phyloP scores from a whole-genome alignment of 2,329 filamentous ascomycete genomes.

The Magnaporthiopsis rhizophila region DNA sequence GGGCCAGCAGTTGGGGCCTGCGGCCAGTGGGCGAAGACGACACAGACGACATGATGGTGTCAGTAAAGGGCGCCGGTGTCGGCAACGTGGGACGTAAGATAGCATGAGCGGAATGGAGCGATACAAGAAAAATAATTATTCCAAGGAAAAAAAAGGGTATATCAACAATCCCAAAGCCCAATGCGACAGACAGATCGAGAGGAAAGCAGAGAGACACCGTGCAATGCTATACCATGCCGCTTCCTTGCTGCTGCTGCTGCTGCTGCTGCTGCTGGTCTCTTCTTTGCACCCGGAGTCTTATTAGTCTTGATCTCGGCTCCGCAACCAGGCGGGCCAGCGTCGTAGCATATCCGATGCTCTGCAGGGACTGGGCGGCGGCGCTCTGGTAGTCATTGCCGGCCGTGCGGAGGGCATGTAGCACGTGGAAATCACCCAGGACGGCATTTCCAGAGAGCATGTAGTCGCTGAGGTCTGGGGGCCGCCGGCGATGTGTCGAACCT shows the following conservation, averaged over 20 bases:
- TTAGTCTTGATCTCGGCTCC: slow-evolving; percentile 30
- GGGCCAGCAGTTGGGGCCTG: slow-evolving; percentile 84
- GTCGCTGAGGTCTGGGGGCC: slow-evolving; percentile 33
- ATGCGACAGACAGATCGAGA: background rate
- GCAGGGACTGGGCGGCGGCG: slow-evolving; percentile 42
- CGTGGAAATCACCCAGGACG: slow-evolving; percentile 44
- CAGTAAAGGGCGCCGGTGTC: slow-evolving; percentile 86
- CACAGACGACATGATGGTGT: slow-evolving; percentile 65
- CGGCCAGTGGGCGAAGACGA: slow-evolving; percentile 65
- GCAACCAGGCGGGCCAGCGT: slow-evolving; percentile 45
- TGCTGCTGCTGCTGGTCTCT: slow-evolving; percentile 11
- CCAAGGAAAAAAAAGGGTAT: slow-evolving; percentile 5
- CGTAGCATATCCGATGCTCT: slow-evolving; percentile 46
- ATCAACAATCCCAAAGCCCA: background rate
- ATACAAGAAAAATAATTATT: background rate
- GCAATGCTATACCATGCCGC: slow-evolving; percentile 3
- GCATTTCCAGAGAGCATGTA: slow-evolving; percentile 47
- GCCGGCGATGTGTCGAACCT: slow-evolving; percentile 15
- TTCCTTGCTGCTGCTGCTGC: background rate
- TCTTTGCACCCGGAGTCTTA: slow-evolving; percentile 19
- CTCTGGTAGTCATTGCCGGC: slow-evolving; percentile 38
- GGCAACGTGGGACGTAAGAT: slow-evolving; percentile 95
- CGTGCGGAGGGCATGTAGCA: slow-evolving; percentile 39
- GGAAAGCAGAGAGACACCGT: background rate
- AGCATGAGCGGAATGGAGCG: slow-evolving; percentile 33